A percentile compares a stretch with the other conserved stretches of the same genome.
phyloP scores from a whole-genome alignment of 176 grass and related monocot species.

The Panicum miliaceum region DNA sequence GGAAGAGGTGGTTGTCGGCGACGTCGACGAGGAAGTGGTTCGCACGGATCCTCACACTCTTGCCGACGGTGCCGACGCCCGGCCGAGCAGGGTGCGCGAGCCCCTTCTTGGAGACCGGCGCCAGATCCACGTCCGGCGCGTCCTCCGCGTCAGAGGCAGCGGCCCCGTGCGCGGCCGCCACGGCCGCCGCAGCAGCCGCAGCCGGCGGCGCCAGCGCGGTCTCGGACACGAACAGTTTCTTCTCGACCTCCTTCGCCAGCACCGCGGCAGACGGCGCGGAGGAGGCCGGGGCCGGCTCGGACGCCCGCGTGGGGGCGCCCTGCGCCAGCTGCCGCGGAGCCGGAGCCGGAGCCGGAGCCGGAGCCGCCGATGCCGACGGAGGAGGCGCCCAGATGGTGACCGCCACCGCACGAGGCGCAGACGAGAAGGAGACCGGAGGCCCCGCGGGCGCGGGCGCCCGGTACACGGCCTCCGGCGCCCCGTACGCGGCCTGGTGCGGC shows the following conservation, averaged over 20 bases:
- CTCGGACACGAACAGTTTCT: constrained; percentile 57
- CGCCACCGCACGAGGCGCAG: neutral
- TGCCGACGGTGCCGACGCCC: constrained; percentile 39
- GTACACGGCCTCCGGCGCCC: constrained; percentile 12
- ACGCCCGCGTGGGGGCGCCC: neutral
- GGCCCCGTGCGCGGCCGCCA: neutral
- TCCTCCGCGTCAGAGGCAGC: neutral
- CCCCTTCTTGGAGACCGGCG: constrained; percentile 62
- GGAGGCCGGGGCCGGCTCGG: neutral
- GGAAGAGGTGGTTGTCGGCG: constrained; percentile 68
- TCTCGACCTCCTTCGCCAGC: constrained; percentile 50
- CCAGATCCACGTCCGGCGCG: constrained; percentile 14
- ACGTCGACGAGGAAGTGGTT: constrained; percentile 84
- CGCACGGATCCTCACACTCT: constrained; percentile 52
- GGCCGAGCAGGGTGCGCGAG: constrained; percentile 45
- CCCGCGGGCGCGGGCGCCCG: neutral
- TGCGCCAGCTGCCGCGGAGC: neutral
- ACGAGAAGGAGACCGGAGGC: neutral
- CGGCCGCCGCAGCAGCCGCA: constrained; percentile 6
- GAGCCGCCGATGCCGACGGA: neutral
- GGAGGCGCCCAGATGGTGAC: constrained; percentile 18
- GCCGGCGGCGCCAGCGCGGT: constrained; percentile 41
- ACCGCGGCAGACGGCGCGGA: neutral
- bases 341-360: neutral
- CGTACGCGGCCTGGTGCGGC: constrained; percentile 20